These are phyloP conservation scores for Candida suzukii DNA, from an alignment of 805 yeast species.

Conservation along the genomic window DNA sequence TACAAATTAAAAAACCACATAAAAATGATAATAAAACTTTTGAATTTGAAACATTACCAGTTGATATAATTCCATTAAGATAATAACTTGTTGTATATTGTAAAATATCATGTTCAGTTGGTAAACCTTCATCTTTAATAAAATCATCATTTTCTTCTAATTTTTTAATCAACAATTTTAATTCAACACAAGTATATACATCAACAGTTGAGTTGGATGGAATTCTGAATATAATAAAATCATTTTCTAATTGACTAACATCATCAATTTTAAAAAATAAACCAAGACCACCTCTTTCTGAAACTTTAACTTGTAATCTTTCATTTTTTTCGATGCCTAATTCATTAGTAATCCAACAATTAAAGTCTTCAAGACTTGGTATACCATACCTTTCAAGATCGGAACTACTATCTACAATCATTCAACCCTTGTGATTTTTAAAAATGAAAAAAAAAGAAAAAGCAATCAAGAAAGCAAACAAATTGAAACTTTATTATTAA, in stretches of 20 bases:
- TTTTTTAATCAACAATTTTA: slow-evolving; percentile 1
- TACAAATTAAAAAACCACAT: slow-evolving; percentile 12
- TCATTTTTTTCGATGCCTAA: slow-evolving; percentile 6
- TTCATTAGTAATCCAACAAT: slow-evolving; percentile 7
- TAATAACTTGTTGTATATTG: slow-evolving; percentile 11
- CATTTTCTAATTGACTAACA: neutral
- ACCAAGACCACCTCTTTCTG: slow-evolving; percentile 28
- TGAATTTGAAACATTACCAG: slow-evolving; percentile 15
- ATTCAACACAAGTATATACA: slow-evolving; percentile 21
- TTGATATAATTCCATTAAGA: too few species aligned
- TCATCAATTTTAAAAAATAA: slow-evolving; percentile 18
- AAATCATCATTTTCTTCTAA: neutral
- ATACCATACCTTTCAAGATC: neutral
- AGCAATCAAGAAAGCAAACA: too few species aligned
- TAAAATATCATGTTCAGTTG: slow-evolving; percentile 5
- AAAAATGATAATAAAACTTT: slow-evolving; percentile 18
- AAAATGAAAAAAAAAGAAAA: too few species aligned
- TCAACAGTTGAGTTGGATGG: slow-evolving; percentile 27
- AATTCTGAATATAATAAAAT: slow-evolving; percentile 30
- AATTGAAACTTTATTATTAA: too few species aligned
- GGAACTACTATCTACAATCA: too few species aligned
- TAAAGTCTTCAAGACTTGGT: neutral
- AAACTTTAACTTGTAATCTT: slow-evolving; percentile 9
- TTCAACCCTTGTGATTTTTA: too few species aligned
- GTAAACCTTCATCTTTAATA: slow-evolving; percentile 1